Evolutionary conservation across 73 alveolate genomes (phyloP).

Genomic region (Paramecium sexaurelia): DNA sequence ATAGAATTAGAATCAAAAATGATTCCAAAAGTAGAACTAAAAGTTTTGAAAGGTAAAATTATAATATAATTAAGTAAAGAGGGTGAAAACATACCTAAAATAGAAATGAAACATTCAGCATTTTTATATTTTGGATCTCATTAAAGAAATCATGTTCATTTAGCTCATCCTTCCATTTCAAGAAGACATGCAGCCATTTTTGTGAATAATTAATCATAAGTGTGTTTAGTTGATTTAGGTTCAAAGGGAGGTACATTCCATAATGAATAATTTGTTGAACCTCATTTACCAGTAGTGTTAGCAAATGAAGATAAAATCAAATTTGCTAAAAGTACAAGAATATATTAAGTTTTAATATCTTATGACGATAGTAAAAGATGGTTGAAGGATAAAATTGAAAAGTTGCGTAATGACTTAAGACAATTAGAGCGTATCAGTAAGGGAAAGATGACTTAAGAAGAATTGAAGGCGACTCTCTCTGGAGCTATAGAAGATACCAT

Average conservation of each 20-base stretch:
- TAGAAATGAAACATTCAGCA: slow-evolving; percentile 72
- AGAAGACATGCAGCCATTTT: slow-evolving; percentile 82
- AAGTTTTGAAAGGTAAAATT: slow-evolving; percentile 56
- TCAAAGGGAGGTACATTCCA: slow-evolving; percentile 79
- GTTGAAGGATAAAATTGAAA: slow-evolving; percentile 68
- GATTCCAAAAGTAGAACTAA: slow-evolving; percentile 72
- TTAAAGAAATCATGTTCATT: slow-evolving; percentile 73
- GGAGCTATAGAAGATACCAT: slow-evolving; percentile 73
- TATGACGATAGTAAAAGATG: slow-evolving; percentile 73
- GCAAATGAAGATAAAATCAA: slow-evolving; percentile 67
- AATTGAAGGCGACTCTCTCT: slow-evolving; percentile 72
- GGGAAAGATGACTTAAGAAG: slow-evolving; percentile 70
- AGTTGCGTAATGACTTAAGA: slow-evolving; percentile 71
- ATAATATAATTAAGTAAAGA: slow-evolving; percentile 54
- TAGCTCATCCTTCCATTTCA: slow-evolving; percentile 83
- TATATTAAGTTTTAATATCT: slow-evolving; percentile 71
- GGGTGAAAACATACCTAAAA: slow-evolving; percentile 68
- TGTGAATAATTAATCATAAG: slow-evolving; percentile 71
- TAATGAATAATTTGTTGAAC: slow-evolving; percentile 71
- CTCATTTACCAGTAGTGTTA: slow-evolving; percentile 66
- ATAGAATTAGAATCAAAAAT: slow-evolving; percentile 72
- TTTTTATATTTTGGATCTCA: slow-evolving; percentile 77
- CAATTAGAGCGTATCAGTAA: slow-evolving; percentile 70
- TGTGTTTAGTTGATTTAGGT: slow-evolving; percentile 75
- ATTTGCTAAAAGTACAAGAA: slow-evolving; percentile 79